Conservation (phyloP, 129 eudicot species). For the Apium graveolens region DNA sequence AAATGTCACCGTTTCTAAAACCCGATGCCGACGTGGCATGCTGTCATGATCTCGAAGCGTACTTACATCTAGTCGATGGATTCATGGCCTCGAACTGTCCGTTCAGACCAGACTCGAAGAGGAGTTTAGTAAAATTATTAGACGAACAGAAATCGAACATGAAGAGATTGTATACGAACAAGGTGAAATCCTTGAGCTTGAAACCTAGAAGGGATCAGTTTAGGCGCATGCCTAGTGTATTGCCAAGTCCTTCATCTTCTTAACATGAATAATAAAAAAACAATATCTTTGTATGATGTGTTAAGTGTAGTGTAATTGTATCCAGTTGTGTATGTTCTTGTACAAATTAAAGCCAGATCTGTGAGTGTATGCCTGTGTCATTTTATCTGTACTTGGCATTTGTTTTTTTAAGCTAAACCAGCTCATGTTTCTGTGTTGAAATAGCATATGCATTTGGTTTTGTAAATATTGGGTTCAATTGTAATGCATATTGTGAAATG, state of each 20-base stretch:
- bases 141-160: conserved; percentile 72
- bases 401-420: neutral
- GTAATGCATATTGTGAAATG: no score
- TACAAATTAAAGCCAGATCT: neutral
- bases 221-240: conserved; percentile 39
- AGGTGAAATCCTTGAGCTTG: conserved; percentile 43
- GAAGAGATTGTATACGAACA: conserved; percentile 64
- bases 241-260: conserved; percentile 62
- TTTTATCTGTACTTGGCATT: neutral
- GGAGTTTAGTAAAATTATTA: conserved; percentile 61
- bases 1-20: conserved; percentile 64
- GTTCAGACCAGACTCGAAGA: conserved; percentile 76
- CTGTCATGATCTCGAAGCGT: conserved; percentile 94
- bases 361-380: neutral
- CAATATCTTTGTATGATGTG: neutral
- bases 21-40: conserved; percentile 86
- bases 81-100: conserved; percentile 72
- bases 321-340: neutral
- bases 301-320: neutral
- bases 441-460: neutral
- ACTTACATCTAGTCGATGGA: conserved; percentile 86
- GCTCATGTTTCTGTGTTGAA: neutral
- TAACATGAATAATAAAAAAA: neutral
- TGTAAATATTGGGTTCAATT: neutral
- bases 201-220: conserved; percentile 35